Evolutionary conservation across 2,329 filamentous ascomycete species (phyloP).

Genomic region (Celoporthe dispersa): DNA sequence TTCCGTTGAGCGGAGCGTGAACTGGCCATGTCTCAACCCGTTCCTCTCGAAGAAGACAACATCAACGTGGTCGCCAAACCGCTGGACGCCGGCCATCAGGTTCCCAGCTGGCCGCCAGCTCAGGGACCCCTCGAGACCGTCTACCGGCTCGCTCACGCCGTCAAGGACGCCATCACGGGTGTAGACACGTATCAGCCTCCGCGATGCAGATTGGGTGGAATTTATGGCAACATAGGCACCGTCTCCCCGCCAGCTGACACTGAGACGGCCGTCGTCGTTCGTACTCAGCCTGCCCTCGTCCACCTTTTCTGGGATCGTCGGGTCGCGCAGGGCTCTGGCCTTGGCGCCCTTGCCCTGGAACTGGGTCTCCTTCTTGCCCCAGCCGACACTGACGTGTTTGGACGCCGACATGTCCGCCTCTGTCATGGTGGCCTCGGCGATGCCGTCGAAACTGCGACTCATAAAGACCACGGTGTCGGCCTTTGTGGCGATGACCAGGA

Average conservation of each 20-base stretch:
- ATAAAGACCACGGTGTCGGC: slow-evolving; percentile 84
- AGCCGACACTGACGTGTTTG: slow-evolving; percentile 93
- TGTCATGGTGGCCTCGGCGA: slow-evolving; percentile 74
- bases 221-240: slow-evolving; percentile 90
- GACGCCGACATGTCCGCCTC: slow-evolving; percentile 82
- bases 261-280: slow-evolving; percentile 71
- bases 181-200: slow-evolving; percentile 86
- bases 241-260: slow-evolving; percentile 92
- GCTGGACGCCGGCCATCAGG: slow-evolving; percentile 83
- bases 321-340: slow-evolving; percentile 84
- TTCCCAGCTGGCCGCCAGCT: slow-evolving; percentile 94
- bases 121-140: slow-evolving; percentile 82
- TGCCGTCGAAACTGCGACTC: slow-evolving; percentile 86
- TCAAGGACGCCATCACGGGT: slow-evolving; percentile 89
- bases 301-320: slow-evolving; percentile 90
- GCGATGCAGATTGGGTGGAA: slow-evolving; percentile 67
- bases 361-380: slow-evolving; percentile 98
- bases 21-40: slow-evolving; percentile 94
- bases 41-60: slow-evolving; percentile 97
- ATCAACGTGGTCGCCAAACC: slow-evolving; percentile 69
- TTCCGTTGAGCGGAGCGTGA: slow-evolving; percentile 72
- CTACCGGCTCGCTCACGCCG: slow-evolving; percentile 92
- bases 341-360: slow-evolving; percentile 90
- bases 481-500: slow-evolving; percentile 81
- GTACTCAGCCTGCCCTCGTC: slow-evolving; percentile 79